Conservation (phyloP, 2,329 filamentous ascomycete genomes). For the Sclerotinia borealis region DNA sequence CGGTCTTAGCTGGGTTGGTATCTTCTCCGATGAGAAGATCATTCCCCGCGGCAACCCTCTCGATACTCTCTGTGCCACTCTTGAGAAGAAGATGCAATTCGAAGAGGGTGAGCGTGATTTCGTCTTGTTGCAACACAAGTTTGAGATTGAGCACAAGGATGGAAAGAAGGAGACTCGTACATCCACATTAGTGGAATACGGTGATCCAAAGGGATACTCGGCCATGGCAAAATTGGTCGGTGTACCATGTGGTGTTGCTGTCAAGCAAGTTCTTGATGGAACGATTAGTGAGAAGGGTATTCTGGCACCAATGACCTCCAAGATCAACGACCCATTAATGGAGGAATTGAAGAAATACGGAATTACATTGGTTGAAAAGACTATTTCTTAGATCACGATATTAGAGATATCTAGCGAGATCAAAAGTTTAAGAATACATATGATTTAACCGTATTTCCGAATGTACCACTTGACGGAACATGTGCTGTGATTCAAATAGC, state of each 20-base stretch:
- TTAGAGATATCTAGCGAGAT: neutral
- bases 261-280: conserved; percentile 71
- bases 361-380: conserved; percentile 68
- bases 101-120: conserved; percentile 77
- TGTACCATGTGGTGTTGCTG: conserved; percentile 67
- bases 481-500: neutral
- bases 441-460: neutral
- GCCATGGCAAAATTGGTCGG: conserved; percentile 82
- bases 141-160: conserved; percentile 77
- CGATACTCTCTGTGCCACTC: conserved; percentile 82
- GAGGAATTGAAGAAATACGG: conserved; percentile 72
- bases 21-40: conserved; percentile 64
- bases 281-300: conserved; percentile 67
- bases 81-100: conserved; percentile 90
- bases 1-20: conserved; percentile 66
- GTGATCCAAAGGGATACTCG: conserved; percentile 68
- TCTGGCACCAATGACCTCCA: conserved; percentile 67
- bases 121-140: conserved; percentile 74
- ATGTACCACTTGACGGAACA: neutral
- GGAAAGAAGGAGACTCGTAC: conserved; percentile 71
- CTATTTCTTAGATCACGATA: conserved; percentile 31
- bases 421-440: neutral
- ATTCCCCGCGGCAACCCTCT: conserved; percentile 72
- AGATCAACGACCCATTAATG: conserved; percentile 68
- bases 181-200: conserved; percentile 78